Base-by-base conservation (phyloP, 2,329 filamentous ascomycete species). In the Scedosporium aurantiacum region DNA sequence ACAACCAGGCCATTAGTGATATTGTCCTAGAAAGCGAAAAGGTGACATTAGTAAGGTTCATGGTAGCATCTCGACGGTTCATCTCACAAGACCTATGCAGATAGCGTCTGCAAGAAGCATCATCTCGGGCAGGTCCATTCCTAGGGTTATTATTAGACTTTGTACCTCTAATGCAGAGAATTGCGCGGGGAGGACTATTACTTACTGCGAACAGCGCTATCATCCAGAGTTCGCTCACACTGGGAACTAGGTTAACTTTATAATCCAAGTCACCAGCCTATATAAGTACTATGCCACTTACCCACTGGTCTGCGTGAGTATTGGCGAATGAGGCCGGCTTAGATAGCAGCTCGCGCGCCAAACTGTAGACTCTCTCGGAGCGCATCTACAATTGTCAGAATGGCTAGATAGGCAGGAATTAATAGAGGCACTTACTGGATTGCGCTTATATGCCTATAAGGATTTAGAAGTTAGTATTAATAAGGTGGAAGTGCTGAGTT, bases 151-250 rank as follows among this genome's bases (percentile, higher is more conserved):
- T 23, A 54, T 28, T n/a, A 40, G 62, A 28, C 6, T 18, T 16
- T n/a, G n/a, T 25, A 37, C n/a, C n/a, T n/a, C n/a, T n/a, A n/a
- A n/a, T n/a, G n/a, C n/a, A 7, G 28, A 32, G 3, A 32, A 32
- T 32, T 7, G 43, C 43, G 43, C 4, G 5, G n/a, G 3, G 21
- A 21, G 21, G 12, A 25, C 7, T 2, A 56, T 56, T 28, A 45
- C 63, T 65, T 78, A 62, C 83, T 74, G 66, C 86, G 81, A 68
- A 90, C 86, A 10, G 88, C 88, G 61, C 79, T 83, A 76, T 94
- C 90, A 67, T 94, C 90, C 41, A 96, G 80, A 0, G 87, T 86
- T 52, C 90, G 79, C 74, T 93, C 89, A 69, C 91, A 83, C 87
- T 87, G 21, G 14, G 14, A 21, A 14, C 5, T 40, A 21, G 5